A percentile compares a stretch with the other conserved stretches of the same genome.
Evolutionary conservation across 2,329 filamentous ascomycete species (phyloP).

Genomic region (Trichoderma atroviride): DNA sequence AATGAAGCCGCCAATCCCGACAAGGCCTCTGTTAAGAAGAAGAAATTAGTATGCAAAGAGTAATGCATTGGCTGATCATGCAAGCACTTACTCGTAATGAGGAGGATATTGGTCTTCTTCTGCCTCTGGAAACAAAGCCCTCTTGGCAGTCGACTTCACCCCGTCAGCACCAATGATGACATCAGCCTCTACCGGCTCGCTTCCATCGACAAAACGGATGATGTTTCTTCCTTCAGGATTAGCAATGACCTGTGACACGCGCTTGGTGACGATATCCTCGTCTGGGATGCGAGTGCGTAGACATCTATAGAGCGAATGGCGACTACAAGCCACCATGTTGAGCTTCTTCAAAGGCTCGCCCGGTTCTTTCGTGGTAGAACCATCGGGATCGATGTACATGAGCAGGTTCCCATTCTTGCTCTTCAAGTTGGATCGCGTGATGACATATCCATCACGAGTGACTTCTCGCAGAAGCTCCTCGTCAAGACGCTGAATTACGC

Average conservation of each 20-base stretch:
- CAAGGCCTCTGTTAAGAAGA: constrained; percentile 26
- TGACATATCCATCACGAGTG: constrained; percentile 32
- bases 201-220: constrained; percentile 32
- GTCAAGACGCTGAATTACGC: constrained; percentile 33
- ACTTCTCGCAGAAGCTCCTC: constrained; percentile 32
- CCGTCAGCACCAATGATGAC: constrained; percentile 36
- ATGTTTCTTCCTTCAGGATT: constrained; percentile 28
- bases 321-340: constrained; percentile 32
- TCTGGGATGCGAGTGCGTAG: constrained; percentile 32
- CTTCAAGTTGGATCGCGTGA: constrained; percentile 32
- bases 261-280: constrained; percentile 30
- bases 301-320: constrained; percentile 33
- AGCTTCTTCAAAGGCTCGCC: constrained; percentile 20
- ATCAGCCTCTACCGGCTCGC: constrained; percentile 31
- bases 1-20: constrained; percentile 32
- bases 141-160: constrained; percentile 30
- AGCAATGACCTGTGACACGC: constrained; percentile 30
- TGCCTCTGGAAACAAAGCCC: constrained; percentile 32
- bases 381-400: constrained; percentile 29
- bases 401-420: constrained; percentile 32
- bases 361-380: not conserved
- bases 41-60: not conserved
- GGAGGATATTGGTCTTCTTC: constrained; percentile 31
- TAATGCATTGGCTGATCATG: not conserved
- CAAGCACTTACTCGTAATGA: constrained; percentile 32